Percentiles rank a stretch among this genome's conserved stretches.
Conservation (phyloP, 495 filamentous ascomycete genomes). For the Penicillium lagena region DNA sequence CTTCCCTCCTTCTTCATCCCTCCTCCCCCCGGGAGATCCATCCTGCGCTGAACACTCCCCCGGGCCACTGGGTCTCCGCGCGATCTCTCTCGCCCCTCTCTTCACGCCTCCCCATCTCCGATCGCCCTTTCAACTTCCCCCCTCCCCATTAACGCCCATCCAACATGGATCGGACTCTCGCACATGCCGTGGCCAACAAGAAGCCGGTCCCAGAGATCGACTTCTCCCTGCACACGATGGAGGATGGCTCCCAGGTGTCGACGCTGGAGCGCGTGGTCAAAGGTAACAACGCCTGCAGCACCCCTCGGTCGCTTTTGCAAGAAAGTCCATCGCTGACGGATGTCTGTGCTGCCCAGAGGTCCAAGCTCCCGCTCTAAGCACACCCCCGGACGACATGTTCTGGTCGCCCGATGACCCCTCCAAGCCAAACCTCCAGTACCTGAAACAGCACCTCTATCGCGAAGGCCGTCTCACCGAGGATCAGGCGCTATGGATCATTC, state of each 20-base stretch:
- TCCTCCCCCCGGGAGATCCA: slow-evolving; percentile 10
- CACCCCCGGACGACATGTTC: slow-evolving; percentile 78
- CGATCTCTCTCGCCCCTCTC: background rate
- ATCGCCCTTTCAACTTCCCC: background rate
- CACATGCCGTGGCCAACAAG: slow-evolving; percentile 83
- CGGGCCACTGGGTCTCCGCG: too few relatives aligned
- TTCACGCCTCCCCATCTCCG: background rate
- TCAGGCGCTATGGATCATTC: slow-evolving; percentile 92
- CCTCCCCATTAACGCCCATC: background rate
- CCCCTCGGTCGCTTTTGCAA: slow-evolving; percentile 2
- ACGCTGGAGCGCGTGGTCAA: slow-evolving; percentile 94
- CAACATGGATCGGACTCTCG: slow-evolving; percentile 40
- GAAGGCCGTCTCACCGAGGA: slow-evolving; percentile 96
- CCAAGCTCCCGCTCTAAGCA: slow-evolving; percentile 90
- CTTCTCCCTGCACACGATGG: slow-evolving; percentile 96
- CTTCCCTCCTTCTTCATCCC: slow-evolving; percentile 5
- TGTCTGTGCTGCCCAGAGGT: slow-evolving; percentile 55
- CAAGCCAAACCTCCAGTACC: slow-evolving; percentile 87
- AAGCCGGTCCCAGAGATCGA: slow-evolving; percentile 95
- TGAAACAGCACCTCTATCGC: slow-evolving; percentile 97
- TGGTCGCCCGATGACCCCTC: slow-evolving; percentile 69
- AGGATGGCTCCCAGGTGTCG: slow-evolving; percentile 91
- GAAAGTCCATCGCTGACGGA: slow-evolving; percentile 8
- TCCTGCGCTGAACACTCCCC: too few relatives aligned
- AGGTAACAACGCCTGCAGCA: slow-evolving; percentile 50